A percentile compares a stretch with the other conserved stretches of the same genome.
These are phyloP conservation scores for Diplodia intermedia DNA, from an alignment of 2,329 filamentous ascomycete genomes.

Conservation along the genomic window DNA sequence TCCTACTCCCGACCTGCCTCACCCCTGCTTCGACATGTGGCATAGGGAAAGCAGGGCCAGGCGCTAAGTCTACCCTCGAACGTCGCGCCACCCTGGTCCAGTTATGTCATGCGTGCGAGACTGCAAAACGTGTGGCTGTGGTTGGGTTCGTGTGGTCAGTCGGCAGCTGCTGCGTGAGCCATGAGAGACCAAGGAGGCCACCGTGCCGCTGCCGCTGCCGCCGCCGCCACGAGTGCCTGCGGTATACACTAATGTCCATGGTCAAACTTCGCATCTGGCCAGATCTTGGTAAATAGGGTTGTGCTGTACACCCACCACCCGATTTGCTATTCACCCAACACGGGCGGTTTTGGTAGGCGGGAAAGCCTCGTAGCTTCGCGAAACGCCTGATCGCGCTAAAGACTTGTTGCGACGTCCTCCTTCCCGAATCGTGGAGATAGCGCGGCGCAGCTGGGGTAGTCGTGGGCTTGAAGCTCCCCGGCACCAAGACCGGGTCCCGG, in stretches of 20 bases:
- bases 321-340: too few relatives aligned
- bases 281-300: conserved; percentile 18
- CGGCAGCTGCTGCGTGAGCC: background rate
- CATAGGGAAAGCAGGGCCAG: background rate
- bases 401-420: too few relatives aligned
- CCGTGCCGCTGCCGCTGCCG: background rate
- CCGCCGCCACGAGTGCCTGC: background rate
- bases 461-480: background rate
- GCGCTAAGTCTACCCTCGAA: conserved; percentile 26
- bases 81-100: conserved; percentile 24
- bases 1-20: conserved; percentile 1
- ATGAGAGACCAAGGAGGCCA: background rate
- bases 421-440: background rate
- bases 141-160: background rate
- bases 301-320: background rate
- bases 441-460: background rate
- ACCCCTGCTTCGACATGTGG: background rate
- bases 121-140: conserved; percentile 18
- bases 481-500: background rate
- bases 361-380: too few relatives aligned
- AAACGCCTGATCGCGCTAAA: too few relatives aligned
- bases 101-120: conserved; percentile 23
- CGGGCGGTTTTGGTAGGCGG: background rate
- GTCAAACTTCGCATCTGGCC: conserved; percentile 8
- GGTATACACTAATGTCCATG: conserved; percentile 3